Evolutionary conservation across 1,284 basidiomycete species (phyloP).

Genomic region (Ganoderma lingzhi): DNA sequence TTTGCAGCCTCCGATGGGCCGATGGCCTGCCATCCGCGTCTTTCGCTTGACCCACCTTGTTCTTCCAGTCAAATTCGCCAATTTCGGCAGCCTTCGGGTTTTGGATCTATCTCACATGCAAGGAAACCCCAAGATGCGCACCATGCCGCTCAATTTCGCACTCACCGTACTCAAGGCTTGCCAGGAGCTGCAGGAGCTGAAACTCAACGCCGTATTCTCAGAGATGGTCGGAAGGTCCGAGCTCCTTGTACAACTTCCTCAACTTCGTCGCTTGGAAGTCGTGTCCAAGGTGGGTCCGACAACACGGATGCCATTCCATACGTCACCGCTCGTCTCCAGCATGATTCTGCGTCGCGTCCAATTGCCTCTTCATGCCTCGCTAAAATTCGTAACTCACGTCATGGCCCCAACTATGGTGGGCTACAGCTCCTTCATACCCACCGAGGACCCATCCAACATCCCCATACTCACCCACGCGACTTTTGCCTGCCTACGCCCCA

Average conservation of each 20-base stretch:
- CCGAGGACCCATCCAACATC: background rate
- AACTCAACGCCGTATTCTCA: background rate
- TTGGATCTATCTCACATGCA: background rate
- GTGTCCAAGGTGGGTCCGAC: background rate
- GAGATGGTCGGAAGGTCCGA: background rate
- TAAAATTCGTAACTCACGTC: background rate
- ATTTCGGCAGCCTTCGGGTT: background rate
- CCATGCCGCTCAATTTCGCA: background rate
- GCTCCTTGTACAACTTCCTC: background rate
- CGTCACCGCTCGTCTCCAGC: background rate
- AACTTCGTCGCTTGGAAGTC: background rate
- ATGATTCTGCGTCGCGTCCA: background rate
- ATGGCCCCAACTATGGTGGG: background rate
- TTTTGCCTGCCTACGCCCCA: background rate
- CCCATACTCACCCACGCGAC: background rate
- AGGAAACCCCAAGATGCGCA: background rate
- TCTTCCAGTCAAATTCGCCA: background rate
- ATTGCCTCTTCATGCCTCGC: background rate
- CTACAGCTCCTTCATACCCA: background rate
- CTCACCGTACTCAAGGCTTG: background rate
- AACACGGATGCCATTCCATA: background rate
- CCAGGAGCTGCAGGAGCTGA: background rate
- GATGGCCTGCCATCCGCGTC: background rate
- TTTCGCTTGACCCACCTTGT: conserved; percentile 2
- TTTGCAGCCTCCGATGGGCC: background rate